Base-by-base conservation (phyloP, 148 eudicot genomes). In the Vaccinium vitisidaea region DNA sequence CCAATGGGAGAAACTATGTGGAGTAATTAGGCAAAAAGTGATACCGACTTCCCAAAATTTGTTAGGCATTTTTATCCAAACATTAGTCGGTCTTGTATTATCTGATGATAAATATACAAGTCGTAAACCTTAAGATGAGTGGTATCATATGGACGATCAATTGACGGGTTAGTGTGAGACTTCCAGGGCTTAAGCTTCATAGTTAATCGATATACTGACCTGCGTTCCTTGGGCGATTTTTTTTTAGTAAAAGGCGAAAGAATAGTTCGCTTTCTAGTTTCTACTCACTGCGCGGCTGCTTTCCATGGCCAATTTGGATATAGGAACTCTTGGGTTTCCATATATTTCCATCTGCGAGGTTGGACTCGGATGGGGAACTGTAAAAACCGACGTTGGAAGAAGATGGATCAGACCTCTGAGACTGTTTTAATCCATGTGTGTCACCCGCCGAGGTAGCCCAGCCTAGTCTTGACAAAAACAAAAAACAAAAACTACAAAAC, bases 231-330 rank as follows among this genome's bases (percentile, higher is more conserved):
- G 65, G 65, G 11, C 25, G 0, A 2, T 32, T 32, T 1, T 32
- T 32, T 32, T 85, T 75, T 85, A 86, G 85, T 83, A 86, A 83
- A 82, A 82, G 87, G 82, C 85, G 85, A 86, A 86, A 86, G 82
- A 86, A 82, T 76, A 86, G 59, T 86, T 86, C 86, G 83, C 86
- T 79, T 25, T 84, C 70, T 84, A 48, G 83, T 79, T 25, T 84
- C 70, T 84, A 48, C 39, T 77, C 81, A 76, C 75, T 32, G 59
- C 85, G 15, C 74, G 75, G 81, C 85, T 76, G 85, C 81, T 32
- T 32, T 32, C 36, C 36, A 32, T 32, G 36, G 36, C 36, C 36
- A 32, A 59, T n/a, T 59, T 59, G 65, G 65, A 59, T n/a, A 59
- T 59, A 23, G 65, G 7, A 58, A 59, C 65, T 59, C 65, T 9